Conservation (phyloP, 2,329 filamentous ascomycete species). For the Verticillium klebahnii region DNA sequence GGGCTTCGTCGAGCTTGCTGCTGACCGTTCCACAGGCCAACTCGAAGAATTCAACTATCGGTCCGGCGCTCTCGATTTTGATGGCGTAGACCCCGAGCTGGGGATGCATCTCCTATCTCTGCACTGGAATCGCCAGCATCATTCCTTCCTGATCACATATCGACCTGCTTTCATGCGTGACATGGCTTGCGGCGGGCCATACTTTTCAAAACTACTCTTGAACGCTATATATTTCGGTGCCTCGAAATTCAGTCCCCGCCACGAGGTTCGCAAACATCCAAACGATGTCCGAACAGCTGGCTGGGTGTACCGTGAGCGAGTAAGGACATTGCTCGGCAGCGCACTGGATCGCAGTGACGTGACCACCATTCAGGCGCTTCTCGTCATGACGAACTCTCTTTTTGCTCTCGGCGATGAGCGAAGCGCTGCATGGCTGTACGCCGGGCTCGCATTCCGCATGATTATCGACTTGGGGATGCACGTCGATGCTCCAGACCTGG, state of each 20-base stretch:
- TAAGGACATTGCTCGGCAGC: constrained; percentile 39
- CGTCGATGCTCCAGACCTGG: constrained; percentile 30
- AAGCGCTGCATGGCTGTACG: constrained; percentile 53
- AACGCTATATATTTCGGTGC: constrained; percentile 48
- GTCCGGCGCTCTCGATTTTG: constrained; percentile 46
- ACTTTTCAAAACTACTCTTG: constrained; percentile 52
- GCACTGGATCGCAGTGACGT: constrained; percentile 44
- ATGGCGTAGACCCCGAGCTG: constrained; percentile 47
- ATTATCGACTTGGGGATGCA: constrained; percentile 51
- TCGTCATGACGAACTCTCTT: constrained; percentile 45
- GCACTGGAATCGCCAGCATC: constrained; percentile 50
- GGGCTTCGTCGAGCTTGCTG: background rate
- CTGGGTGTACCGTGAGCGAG: constrained; percentile 40
- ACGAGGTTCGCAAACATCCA: constrained; percentile 38
- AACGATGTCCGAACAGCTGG: constrained; percentile 42
- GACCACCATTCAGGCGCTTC: constrained; percentile 48
- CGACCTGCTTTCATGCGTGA: constrained; percentile 48
- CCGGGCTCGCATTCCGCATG: constrained; percentile 52
- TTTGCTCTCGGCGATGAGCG: constrained; percentile 46
- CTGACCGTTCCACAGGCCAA: constrained; percentile 26
- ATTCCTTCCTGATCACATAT: constrained; percentile 43
- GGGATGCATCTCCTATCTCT: constrained; percentile 46
- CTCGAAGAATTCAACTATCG: constrained; percentile 42
- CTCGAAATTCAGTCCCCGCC: constrained; percentile 39
- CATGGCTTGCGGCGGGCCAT: constrained; percentile 48